A percentile compares a stretch with the other conserved stretches of the same genome.
Conservation (phyloP, 257 asterid genomes). For the Fraxinus quadrangulata region DNA sequence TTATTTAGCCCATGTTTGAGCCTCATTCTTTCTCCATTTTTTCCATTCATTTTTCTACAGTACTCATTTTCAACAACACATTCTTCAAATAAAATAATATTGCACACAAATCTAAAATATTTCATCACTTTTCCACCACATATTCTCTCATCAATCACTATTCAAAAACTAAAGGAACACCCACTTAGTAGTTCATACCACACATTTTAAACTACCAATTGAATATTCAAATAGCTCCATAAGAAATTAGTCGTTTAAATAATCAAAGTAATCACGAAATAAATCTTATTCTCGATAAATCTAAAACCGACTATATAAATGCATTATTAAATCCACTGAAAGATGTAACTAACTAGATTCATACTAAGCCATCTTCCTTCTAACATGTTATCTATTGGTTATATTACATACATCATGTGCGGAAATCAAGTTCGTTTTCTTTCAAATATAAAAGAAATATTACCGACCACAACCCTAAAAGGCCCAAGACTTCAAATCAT, state of each 20-base stretch:
- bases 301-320: not conserved
- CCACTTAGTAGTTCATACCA: not conserved
- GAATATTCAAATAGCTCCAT: not conserved
- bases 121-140: no score
- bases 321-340: not conserved
- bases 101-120: no score
- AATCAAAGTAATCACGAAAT: not conserved
- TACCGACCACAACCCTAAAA: constrained; percentile 31
- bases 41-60: no score
- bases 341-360: not conserved
- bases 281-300: not conserved
- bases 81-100: no score
- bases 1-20: not conserved
- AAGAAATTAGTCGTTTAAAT: not conserved
- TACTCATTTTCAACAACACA: no score
- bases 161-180: no score
- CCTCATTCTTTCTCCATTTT: no score
- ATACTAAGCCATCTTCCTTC: not conserved
- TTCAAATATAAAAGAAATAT: constrained; percentile 7
- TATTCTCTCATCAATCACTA: no score
- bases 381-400: not conserved
- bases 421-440: constrained; percentile 33
- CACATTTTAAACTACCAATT: not conserved
- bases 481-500: constrained; percentile 23
- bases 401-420: constrained; percentile 15